phyloP scores from a whole-genome alignment of 176 grass and related monocot genomes.

The Ensete glaucum region DNA sequence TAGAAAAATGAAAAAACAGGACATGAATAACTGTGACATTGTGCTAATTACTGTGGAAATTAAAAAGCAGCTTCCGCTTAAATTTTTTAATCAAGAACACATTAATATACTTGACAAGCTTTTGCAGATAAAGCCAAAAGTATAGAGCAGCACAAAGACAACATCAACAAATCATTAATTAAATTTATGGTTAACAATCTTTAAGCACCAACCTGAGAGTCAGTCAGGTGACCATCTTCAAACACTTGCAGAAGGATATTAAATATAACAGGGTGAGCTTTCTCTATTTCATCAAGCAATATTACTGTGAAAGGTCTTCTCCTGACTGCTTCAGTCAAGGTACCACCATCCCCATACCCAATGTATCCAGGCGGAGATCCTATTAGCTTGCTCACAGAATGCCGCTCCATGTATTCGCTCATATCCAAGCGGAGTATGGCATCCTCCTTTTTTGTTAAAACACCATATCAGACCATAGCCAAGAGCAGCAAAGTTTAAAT shows the following conservation, averaged over 20 bases:
- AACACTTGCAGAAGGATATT: conserved; percentile 37
- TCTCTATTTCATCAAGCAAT: conserved; percentile 46
- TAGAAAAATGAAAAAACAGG: too few relatives aligned
- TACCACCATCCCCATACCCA: conserved; percentile 30
- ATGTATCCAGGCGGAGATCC: conserved; percentile 36
- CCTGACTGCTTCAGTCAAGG: conserved; percentile 34
- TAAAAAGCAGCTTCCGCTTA: too few relatives aligned
- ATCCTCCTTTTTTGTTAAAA: conserved; percentile 18
- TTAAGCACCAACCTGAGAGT: conserved; percentile 4
- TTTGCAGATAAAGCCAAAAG: too few relatives aligned
- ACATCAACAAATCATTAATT: too few relatives aligned
- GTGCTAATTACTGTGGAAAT: too few relatives aligned
- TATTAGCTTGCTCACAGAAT: conserved; percentile 21
- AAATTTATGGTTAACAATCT: not conserved
- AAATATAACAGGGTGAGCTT: conserved; percentile 24
- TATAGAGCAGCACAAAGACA: too few relatives aligned
- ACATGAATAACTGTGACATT: too few relatives aligned
- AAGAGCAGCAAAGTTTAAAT: too few relatives aligned
- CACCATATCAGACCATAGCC: not conserved
- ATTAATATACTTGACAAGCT: too few relatives aligned
- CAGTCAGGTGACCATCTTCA: conserved; percentile 35
- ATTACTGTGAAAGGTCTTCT: conserved; percentile 29
- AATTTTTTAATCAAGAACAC: too few relatives aligned
- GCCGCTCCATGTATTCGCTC: conserved; percentile 23
- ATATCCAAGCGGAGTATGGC: conserved; percentile 32